Percentiles rank a stretch among this genome's conserved stretches.
Evolutionary conservation across 345 rosid genomes (phyloP).

Genomic region (Arabidopsis suecica): DNA sequence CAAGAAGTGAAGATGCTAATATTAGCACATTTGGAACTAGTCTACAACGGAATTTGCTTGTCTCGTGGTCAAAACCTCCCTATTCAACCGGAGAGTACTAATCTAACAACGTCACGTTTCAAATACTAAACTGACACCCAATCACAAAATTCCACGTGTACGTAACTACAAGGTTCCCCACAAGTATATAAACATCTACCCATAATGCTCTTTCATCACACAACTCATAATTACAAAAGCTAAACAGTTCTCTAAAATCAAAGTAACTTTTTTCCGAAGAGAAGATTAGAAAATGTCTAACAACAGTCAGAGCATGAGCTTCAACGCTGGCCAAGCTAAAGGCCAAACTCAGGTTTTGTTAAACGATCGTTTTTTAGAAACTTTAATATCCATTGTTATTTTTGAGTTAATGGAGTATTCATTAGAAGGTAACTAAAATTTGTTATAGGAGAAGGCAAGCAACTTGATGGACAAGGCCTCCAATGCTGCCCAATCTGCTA

Average conservation of each 20-base stretch:
- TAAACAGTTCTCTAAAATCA: constrained; percentile 1
- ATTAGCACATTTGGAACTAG: constrained; percentile 18
- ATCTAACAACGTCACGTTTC: constrained; percentile 13
- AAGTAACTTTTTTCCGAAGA: constrained; percentile 1
- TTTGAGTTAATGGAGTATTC: background rate
- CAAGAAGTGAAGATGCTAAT: too few species aligned
- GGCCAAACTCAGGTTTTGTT: constrained; percentile 61
- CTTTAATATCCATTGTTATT: background rate
- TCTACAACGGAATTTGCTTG: constrained; percentile 35
- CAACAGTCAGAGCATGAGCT: constrained; percentile 56
- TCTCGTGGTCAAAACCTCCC: constrained; percentile 36
- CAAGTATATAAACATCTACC: constrained; percentile 37
- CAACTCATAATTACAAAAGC: constrained; percentile 31
- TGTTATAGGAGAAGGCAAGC: constrained; percentile 65
- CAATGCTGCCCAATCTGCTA: constrained; percentile 70
- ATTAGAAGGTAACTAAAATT: constrained; percentile 4
- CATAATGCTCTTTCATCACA: constrained; percentile 14
- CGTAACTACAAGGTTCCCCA: background rate
- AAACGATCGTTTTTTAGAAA: background rate
- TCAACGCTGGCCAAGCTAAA: constrained; percentile 62
- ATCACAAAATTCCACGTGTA: constrained; percentile 22
- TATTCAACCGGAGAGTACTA: constrained; percentile 31
- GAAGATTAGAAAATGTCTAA: constrained; percentile 44
- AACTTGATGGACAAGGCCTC: constrained; percentile 62
- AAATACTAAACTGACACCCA: background rate